Base-by-base conservation (phyloP, 2,329 filamentous ascomycete species). In the Fusarium sulawesiense region DNA sequence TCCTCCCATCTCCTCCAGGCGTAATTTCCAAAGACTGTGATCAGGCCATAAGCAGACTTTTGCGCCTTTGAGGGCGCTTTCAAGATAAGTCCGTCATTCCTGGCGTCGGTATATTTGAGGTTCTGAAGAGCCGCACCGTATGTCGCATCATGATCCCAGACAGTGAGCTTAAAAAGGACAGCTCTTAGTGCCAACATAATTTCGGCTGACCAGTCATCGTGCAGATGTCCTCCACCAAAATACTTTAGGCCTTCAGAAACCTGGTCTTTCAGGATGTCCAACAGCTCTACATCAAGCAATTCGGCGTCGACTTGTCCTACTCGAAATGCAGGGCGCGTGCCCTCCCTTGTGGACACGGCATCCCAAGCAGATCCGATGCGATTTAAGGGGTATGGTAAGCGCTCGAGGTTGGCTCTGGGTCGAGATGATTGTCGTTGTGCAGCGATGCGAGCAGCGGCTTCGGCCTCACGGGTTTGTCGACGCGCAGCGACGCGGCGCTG, bases 221-320 rank as follows among this genome's bases (percentile, higher is more conserved):
- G 88, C 46, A 97, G 81, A 78, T 94, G 83, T 29, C 87, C 80
- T 71, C 91, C 91, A 48, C 92, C 91, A 72, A 94, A 92, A 79
- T 97, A 96, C 78, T 94, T 97, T 62, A 98, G 83, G 14, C 90
- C 96, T 71, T 98, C 93, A 71, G 90, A 91, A 32, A 96, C 93
- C 80, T 99, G 95, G 8, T 87, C 89, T 77, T 92, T 94, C 63
- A 99, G 84, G 70, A 98, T 86, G n/a, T 89, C 88, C 25, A 98
- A 85, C 47, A 99, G 85, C 82, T 98, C 96, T 77, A 97, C 93
- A 79, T 99, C 96, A 20, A 99, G 86, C 51, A 99, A 85, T 80
- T 98, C 96, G 40, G 96, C 94, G 80, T 99, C 96, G 45, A 98
- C 93, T 81, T 99, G 96, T 29, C 95, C 94, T 29, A 99, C 96